These are phyloP conservation scores for Ophiostoma ulmi DNA, from an alignment of 2,329 filamentous ascomycete genomes.

Conservation along the genomic window DNA sequence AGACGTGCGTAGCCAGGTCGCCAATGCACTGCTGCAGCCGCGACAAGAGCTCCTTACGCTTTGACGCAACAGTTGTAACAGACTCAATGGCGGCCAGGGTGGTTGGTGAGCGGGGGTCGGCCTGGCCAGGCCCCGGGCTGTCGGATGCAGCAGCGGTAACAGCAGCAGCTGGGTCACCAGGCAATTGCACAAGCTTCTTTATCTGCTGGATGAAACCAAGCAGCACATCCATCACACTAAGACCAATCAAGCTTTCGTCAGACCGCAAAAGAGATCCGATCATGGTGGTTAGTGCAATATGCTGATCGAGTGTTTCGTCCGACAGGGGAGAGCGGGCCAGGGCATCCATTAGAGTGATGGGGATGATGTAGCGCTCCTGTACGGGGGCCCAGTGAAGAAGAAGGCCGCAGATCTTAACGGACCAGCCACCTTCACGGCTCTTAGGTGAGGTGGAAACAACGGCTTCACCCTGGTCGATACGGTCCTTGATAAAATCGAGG, in stretches of 20 bases:
- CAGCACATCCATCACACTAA: constrained; percentile 93
- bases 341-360: constrained; percentile 74
- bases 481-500: constrained; percentile 66
- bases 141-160: constrained; percentile 19
- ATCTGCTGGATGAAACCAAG: constrained; percentile 80
- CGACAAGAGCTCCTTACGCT: constrained; percentile 60
- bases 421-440: constrained; percentile 60
- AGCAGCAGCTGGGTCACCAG: constrained; percentile 35
- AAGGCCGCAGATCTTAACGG: constrained; percentile 72
- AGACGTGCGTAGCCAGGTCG: constrained; percentile 88
- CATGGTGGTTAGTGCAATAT: constrained; percentile 70
- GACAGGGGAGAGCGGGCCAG: constrained; percentile 63
- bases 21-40: constrained; percentile 79
- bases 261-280: constrained; percentile 79
- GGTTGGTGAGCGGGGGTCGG: constrained; percentile 30
- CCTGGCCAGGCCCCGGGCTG: constrained; percentile 29
- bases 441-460: constrained; percentile 45
- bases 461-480: constrained; percentile 47
- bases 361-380: constrained; percentile 86
- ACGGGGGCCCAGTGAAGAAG: constrained; percentile 85
- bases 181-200: constrained; percentile 67
- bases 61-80: constrained; percentile 36
- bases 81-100: constrained; percentile 35
- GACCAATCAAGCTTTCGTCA: constrained; percentile 85
- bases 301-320: constrained; percentile 66